Base-by-base conservation (phyloP, 345 rosid species). In the Salix viminalis region DNA sequence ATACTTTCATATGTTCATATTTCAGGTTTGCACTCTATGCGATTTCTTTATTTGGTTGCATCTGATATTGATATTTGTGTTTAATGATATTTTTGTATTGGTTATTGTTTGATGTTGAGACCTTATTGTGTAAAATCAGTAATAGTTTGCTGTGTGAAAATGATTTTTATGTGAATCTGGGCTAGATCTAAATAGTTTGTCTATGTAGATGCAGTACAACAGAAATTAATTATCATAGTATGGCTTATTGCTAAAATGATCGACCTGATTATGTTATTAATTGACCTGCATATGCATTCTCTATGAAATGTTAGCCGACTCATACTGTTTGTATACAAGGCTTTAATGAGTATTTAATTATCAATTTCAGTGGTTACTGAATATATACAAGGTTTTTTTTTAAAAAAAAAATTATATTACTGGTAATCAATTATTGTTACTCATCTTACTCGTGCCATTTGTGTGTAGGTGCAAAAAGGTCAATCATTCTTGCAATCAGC, bases 1-100 rank as follows among this genome's bases (percentile, higher is more conserved):
- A 82, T 94, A 58, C 89, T 96, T 80, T 86, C 99, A 19, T 96
- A 96, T 84, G 78, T 93, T 76, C 98, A 96, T 83, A 90, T 91
- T 81, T 91, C 99, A 60, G 98, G 98, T 93, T 84, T 73, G 48
- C 44, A 69, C 41, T 74, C 75, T 64, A 41, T 73, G 26, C 52
- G 50, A 68, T 77, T 30, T 72, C 79, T 61, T 73, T 83, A 61
- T 64, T 65, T 28, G 56, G 30, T 65, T 80, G 76, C 71, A 16
- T 24, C 7, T 56, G 39, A 48, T 42, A 11, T 62, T 73, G 34
- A 64, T 24, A 61, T 37, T 37, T 68, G 39, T 68, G 23, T 75
- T 71, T 19, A 26, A 32, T 7, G 7, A 30, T n/a, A 10, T 15
- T 41, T 46, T 66, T 19, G 14, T 44, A 21, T 74, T 65, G 42